Evolutionary conservation across 164 flowering plant genomes (phyloP), one percentile per base, ranked within the genome.

Genomic region (Houttuynia cordata): DNA sequence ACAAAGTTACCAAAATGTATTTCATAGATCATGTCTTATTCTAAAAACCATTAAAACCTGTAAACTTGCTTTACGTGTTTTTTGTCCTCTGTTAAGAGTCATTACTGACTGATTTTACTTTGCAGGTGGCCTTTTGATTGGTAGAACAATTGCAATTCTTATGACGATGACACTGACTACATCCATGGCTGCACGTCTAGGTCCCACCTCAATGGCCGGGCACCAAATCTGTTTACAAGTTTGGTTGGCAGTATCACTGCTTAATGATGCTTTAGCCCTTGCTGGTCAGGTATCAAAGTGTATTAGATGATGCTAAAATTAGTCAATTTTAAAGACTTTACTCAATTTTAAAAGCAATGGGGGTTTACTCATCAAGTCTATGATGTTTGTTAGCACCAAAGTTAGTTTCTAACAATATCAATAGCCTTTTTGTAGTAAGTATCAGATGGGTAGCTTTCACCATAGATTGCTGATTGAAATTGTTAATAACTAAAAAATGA

Each of bases 241-340:
- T 51, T 90, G 99, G 99, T 64, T 93, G 80, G 83, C 97, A 20
- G 59, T 90, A 47, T 93, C 99, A 49, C 69, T 93, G 75, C 87
- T 93, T 34, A 93, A 78, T 70, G 99, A 90, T 80, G 97, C 99
- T 65, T 73, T 93, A 67, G 99, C 97, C 58, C 78, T 90, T 75
- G 81, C 97, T 72, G 99, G 94, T 42, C 99, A 93, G 94, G 99
- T 86, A 73, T 30, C 18, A 4, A 6, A 3, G 56, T 20, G 12
- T 2, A 2, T 30, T 30, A 30, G 37, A 30, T 30, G 37, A 30
- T 2, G 6, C 37, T 30, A 30, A 30, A 2, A 30, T 30, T 30
- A 30, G 37, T 30, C n/a, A n/a, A n/a, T n/a, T n/a, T n/a, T n/a
- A n/a, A n/a, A n/a, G 37, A 30, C 6, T 30, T 30, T 2, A 30